Evolutionary conservation across 2,329 filamentous ascomycete species (phyloP), one percentile per base, ranked within the genome.

Genomic region (Epicoccum nigrum): DNA sequence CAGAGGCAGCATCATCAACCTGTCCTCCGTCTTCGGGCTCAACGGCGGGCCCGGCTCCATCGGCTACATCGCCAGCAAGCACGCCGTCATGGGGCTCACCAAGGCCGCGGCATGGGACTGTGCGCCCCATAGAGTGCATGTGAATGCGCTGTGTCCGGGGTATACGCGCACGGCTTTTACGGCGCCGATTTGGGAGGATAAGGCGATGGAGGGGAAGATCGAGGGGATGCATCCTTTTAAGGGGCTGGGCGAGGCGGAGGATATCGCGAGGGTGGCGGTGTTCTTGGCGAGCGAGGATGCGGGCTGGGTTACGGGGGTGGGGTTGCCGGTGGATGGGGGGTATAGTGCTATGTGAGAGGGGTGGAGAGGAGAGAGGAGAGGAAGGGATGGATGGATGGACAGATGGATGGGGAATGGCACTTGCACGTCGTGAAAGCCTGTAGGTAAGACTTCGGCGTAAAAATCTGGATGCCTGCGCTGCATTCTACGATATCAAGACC

Each of bases 1-100:
- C 45, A 67, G 81, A 25, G 83, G 82, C 3, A 72, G 73, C 59
- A 85, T 85, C 58, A 73, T 85, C 52, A 85, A 85, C 59, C 68
- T 83, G 2, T 72, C 80, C 0, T 80, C 76, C 46, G 78, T 84
- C 58, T 82, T 47, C 23, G 45, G 41, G 11, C 34, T 47, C 8
- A 40, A 40, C 15, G 43, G 52, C 23, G 48, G 47, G 0, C 12
- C 35, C 2, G 12, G 19, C 7, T 49, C 45, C 5, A 62, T 56
- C 45, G 7, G 61, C 2, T 83, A 83, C 41, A 69, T 71, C 9
- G 74, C 80, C 0, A 78, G 76, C 0, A 83, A 83, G 54, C 79
- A 77, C 5, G 80, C 78, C 0, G 79, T 83, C 0, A 69, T 76
- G 45, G 78, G 77, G n/a, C 54, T 83, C 4, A 84, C 81, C 0